Evolutionary conservation across 495 filamentous ascomycete species (phyloP).

Genomic region (Neurospora sp.): DNA sequence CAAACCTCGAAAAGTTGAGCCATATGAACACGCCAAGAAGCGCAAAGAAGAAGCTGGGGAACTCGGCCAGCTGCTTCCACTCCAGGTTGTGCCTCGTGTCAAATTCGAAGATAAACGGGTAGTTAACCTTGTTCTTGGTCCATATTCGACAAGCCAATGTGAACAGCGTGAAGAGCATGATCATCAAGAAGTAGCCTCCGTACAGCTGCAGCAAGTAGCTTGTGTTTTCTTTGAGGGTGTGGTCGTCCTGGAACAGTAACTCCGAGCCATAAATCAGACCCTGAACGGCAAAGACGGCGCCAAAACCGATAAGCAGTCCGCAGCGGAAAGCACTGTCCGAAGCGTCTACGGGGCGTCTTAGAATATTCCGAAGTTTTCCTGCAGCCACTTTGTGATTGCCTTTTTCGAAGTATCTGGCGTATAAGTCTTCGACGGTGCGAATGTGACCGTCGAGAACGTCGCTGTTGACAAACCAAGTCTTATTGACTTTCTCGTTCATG

Average conservation of each 20-base stretch:
- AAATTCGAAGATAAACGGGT: conserved; percentile 93
- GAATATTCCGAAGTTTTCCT: conserved; percentile 67
- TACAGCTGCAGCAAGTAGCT: conserved; percentile 80
- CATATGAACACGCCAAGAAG: conserved; percentile 73
- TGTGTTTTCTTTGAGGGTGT: conserved; percentile 40
- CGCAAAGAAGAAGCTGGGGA: conserved; percentile 68
- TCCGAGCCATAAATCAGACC: conserved; percentile 57
- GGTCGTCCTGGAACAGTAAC: conserved; percentile 42
- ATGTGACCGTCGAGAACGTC: conserved; percentile 71
- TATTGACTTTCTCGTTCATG: conserved; percentile 88
- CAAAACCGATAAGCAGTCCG: conserved; percentile 68
- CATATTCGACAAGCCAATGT: conserved; percentile 73
- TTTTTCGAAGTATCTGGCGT: conserved; percentile 82
- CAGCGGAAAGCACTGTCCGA: conserved; percentile 66
- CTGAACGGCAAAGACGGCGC: conserved; percentile 62
- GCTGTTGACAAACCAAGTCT: conserved; percentile 80
- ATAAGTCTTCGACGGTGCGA: conserved; percentile 73
- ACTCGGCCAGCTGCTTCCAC: conserved; percentile 80
- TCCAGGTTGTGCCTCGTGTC: conserved; percentile 76
- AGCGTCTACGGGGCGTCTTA: conserved; percentile 54
- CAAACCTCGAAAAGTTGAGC: conserved; percentile 69
- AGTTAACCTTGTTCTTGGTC: conserved; percentile 79
- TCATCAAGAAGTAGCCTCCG: conserved; percentile 69
- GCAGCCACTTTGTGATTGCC: conserved; percentile 86
- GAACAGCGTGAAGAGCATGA: conserved; percentile 66